Percentiles rank a stretch among this genome's conserved stretches.
Conservation (phyloP, 2,329 filamentous ascomycete genomes). For the Colletotrichum liaoningense region DNA sequence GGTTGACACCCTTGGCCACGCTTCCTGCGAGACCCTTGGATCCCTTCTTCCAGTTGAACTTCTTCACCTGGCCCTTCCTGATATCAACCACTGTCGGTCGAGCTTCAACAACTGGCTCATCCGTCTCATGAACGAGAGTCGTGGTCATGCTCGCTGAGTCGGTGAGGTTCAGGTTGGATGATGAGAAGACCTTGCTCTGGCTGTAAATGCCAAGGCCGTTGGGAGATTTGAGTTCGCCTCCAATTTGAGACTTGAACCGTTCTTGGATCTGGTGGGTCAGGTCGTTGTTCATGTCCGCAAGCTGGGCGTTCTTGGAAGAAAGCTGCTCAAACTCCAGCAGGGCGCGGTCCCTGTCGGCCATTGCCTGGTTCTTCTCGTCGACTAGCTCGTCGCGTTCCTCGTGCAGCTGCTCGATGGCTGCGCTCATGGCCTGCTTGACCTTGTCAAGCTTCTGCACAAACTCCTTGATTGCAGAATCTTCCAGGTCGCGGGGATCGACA, state of each 20-base stretch:
- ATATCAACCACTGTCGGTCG: slow-evolving; percentile 97
- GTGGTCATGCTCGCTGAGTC: slow-evolving; percentile 68
- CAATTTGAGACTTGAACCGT: slow-evolving; percentile 84
- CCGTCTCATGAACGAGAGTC: slow-evolving; percentile 70
- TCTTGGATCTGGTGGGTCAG: slow-evolving; percentile 94
- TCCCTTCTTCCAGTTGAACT: slow-evolving; percentile 99
- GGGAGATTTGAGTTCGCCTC: slow-evolving; percentile 58
- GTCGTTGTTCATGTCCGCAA: slow-evolving; percentile 95
- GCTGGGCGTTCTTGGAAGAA: slow-evolving; percentile 92
- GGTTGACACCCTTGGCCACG: slow-evolving; percentile 93
- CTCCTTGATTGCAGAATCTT: slow-evolving; percentile 91
- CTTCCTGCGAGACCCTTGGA: slow-evolving; percentile 94
- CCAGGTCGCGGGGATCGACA: slow-evolving; percentile 83
- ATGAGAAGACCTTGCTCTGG: slow-evolving; percentile 62
- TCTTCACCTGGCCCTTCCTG: slow-evolving; percentile 91
- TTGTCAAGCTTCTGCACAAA: slow-evolving; percentile 81
- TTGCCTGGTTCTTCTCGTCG: slow-evolving; percentile 85
- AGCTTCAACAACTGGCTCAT: slow-evolving; percentile 74
- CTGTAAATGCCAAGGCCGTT: slow-evolving; percentile 70
- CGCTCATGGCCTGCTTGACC: slow-evolving; percentile 69
- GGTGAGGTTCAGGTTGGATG: slow-evolving; percentile 59
- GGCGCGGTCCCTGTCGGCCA: slow-evolving; percentile 89
- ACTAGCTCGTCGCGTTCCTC: slow-evolving; percentile 82
- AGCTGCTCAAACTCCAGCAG: slow-evolving; percentile 96
- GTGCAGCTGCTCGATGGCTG: slow-evolving; percentile 69